phyloP scores from a whole-genome alignment of 2,329 filamentous ascomycete genomes.

The Fusarium sp. region DNA sequence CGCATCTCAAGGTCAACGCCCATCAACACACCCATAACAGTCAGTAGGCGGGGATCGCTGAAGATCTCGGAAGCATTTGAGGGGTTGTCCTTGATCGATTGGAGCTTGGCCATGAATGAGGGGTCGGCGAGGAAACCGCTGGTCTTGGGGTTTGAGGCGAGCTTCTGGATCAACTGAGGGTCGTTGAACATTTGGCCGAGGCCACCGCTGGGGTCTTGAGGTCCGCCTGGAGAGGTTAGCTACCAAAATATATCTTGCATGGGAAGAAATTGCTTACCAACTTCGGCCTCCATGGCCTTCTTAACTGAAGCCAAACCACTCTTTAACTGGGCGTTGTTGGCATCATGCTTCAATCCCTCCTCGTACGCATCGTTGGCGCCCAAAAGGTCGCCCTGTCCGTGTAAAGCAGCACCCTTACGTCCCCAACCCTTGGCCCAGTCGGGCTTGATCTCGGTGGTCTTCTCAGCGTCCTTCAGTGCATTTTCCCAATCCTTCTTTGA shows the following conservation, averaged over 20 bases:
- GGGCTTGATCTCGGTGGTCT: constrained; percentile 93
- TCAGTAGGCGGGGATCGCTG: constrained; percentile 89
- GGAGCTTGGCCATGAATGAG: constrained; percentile 90
- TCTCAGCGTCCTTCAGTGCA: constrained; percentile 89
- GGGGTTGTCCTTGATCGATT: constrained; percentile 84
- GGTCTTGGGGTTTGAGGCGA: constrained; percentile 95
- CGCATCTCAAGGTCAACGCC: constrained; percentile 85
- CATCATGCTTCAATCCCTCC: constrained; percentile 92
- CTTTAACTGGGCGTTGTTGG: constrained; percentile 92
- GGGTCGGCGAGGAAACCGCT: constrained; percentile 82
- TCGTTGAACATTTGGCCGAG: constrained; percentile 96
- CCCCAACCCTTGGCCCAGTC: constrained; percentile 99
- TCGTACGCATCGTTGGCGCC: constrained; percentile 92
- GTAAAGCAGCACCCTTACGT: constrained; percentile 90
- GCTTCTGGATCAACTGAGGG: constrained; percentile 88
- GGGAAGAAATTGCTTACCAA: constrained; percentile 46
- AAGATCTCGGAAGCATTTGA: constrained; percentile 83
- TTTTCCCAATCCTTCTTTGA: constrained; percentile 90
- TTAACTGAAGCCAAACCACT: constrained; percentile 86
- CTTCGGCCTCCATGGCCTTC: constrained; percentile 80
- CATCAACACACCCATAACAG: constrained; percentile 93
- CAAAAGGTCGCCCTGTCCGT: constrained; percentile 87
- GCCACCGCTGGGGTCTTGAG: constrained; percentile 75
- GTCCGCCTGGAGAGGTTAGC: constrained; percentile 47
- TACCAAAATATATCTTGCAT: not conserved